Evolutionary conservation across 2,329 filamentous ascomycete genomes (phyloP).

Genomic region (Colletotrichum tropicicola): DNA sequence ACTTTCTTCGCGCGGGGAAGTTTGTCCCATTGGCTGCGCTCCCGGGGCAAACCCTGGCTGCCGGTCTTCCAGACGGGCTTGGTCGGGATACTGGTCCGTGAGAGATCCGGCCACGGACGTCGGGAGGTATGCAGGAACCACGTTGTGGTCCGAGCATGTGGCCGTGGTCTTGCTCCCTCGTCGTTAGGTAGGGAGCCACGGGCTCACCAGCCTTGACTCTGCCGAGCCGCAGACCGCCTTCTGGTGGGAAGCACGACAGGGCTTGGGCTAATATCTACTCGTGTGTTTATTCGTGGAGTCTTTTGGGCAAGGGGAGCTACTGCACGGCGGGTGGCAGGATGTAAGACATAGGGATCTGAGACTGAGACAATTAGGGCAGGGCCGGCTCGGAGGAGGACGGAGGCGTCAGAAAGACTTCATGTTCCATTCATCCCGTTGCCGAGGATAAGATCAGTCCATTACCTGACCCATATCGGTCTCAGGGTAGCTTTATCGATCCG

Average conservation of each 20-base stretch:
- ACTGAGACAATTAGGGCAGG: slow-evolving; percentile 1
- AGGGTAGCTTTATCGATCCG: too few species aligned
- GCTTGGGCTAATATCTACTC: not conserved
- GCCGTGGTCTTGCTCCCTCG: slow-evolving; percentile 3
- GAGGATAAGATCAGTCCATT: too few species aligned
- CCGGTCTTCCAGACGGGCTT: not conserved
- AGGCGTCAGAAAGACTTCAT: not conserved
- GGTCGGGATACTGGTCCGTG: not conserved
- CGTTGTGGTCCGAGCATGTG: not conserved
- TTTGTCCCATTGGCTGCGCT: not conserved
- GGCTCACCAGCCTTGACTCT: not conserved
- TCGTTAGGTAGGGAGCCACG: not conserved
- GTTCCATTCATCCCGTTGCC: too few species aligned
- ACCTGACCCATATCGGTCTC: too few species aligned
- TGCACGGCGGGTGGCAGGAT: not conserved
- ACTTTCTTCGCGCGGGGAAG: not conserved
- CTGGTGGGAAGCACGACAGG: not conserved
- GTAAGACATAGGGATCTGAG: not conserved
- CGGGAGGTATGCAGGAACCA: not conserved
- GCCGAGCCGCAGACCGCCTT: slow-evolving; percentile 8
- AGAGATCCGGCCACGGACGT: not conserved
- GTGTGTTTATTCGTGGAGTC: not conserved
- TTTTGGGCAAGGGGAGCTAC: not conserved
- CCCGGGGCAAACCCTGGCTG: not conserved
- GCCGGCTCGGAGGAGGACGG: not conserved